phyloP scores from a whole-genome alignment of 2,329 filamentous ascomycete genomes.

The Fusarium algeriense region DNA sequence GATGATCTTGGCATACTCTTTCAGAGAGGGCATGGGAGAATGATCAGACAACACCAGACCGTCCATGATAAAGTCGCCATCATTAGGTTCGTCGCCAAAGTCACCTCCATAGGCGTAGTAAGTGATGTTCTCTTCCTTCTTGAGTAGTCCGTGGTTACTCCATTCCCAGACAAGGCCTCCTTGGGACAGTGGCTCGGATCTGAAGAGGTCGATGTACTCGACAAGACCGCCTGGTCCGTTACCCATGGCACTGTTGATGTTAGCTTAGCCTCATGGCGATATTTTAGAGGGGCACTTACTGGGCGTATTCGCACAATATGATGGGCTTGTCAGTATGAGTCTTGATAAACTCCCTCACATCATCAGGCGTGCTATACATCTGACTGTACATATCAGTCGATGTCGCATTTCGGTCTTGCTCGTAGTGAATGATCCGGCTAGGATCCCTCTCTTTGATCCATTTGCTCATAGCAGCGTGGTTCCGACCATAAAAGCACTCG shows the following conservation, averaged over 20 bases:
- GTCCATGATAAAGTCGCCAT: conserved; percentile 70
- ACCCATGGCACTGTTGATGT: conserved; percentile 68
- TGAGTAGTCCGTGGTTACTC: conserved; percentile 62
- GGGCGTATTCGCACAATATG: conserved; percentile 66
- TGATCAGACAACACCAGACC: conserved; percentile 54
- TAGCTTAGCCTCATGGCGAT: not conserved
- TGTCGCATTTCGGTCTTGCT: conserved; percentile 68
- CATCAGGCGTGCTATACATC: conserved; percentile 71
- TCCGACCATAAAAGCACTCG: conserved; percentile 76
- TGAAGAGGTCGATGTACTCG: conserved; percentile 76
- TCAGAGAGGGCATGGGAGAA: conserved; percentile 11
- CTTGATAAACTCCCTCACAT: conserved; percentile 7
- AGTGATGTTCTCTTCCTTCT: not conserved
- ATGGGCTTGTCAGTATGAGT: conserved; percentile 61
- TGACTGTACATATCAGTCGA: conserved; percentile 73
- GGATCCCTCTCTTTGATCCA: conserved; percentile 69
- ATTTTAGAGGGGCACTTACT: conserved; percentile 37
- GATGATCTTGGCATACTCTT: conserved; percentile 31
- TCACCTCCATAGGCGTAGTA: conserved; percentile 68
- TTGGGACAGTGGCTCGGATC: conserved; percentile 63
- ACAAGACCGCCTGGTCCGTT: conserved; percentile 76
- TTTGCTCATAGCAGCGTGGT: conserved; percentile 76
- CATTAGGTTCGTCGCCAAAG: conserved; percentile 71
- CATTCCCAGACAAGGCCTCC: conserved; percentile 77
- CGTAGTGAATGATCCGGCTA: conserved; percentile 72